Conservation (phyloP, 768 basidiomycete species). For the Cyclocybe aegerita region DNA sequence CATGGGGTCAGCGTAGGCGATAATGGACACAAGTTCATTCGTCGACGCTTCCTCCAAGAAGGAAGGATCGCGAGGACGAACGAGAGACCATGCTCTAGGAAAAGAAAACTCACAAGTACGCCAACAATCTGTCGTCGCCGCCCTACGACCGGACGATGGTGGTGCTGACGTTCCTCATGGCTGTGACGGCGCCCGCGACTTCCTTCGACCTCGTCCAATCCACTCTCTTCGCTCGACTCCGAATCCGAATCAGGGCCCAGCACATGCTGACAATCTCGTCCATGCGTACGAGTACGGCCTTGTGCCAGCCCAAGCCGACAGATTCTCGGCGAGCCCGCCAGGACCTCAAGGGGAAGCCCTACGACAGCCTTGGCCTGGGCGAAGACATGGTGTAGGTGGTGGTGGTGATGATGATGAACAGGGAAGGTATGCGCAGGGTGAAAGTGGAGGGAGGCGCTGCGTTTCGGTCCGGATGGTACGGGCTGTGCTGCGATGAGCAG, state of each 20-base stretch:
- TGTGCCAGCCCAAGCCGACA: constrained; percentile 22
- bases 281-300: constrained; percentile 9
- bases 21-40: too few species aligned
- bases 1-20: too few species aligned
- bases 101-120: constrained; percentile 55
- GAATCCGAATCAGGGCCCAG: too few species aligned
- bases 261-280: constrained; percentile 4
- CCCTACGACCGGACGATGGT: constrained; percentile 36
- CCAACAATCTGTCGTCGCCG: constrained; percentile 70
- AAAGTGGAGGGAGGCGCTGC: constrained; percentile 7
- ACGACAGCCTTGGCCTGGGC: constrained; percentile 9
- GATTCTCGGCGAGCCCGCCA: constrained; percentile 30
- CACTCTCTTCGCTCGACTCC: too few species aligned
- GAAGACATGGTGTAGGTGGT: constrained; percentile 8
- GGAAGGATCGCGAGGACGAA: background rate
- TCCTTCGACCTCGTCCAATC: background rate
- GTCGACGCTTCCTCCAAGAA: too few species aligned
- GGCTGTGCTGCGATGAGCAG: too few species aligned
- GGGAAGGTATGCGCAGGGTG: background rate
- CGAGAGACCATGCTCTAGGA: too few species aligned
- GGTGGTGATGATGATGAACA: constrained; percentile 2
- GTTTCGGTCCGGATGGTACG: too few species aligned
- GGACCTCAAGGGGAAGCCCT: constrained; percentile 23
- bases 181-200: background rate
- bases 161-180: constrained; percentile 18